Percentiles rank a stretch among this genome's conserved stretches.
Conservation (phyloP, 495 filamentous ascomycete species). For the Penicillium dipodomyicola region DNA sequence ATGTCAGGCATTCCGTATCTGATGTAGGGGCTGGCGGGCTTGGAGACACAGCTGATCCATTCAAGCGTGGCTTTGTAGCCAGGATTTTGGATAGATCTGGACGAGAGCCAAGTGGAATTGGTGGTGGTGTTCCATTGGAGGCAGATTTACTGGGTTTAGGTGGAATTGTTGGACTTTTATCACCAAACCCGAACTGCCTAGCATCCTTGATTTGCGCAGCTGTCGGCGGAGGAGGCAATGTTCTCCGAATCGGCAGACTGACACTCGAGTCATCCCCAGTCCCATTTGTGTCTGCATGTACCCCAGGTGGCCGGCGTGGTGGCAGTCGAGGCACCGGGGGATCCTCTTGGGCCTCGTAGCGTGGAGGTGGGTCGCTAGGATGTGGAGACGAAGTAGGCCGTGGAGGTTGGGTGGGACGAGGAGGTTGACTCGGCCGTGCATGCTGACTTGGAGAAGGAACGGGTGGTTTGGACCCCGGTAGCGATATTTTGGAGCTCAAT, state of each 20-base stretch:
- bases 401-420: constrained; percentile 18
- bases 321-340: constrained; percentile 31
- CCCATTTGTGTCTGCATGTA: constrained; percentile 19
- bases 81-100: constrained; percentile 56
- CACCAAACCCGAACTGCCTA: constrained; percentile 41
- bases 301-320: constrained; percentile 29
- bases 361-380: constrained; percentile 7
- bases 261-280: constrained; percentile 13
- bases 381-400: constrained; percentile 10
- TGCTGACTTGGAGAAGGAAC: constrained; percentile 16
- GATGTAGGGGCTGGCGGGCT: constrained; percentile 12
- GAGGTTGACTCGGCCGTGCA: constrained; percentile 11
- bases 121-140: constrained; percentile 45
- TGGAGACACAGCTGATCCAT: constrained; percentile 20
- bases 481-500: constrained; percentile 22
- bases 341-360: constrained; percentile 3
- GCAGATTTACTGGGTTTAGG: constrained; percentile 18
- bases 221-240: constrained; percentile 38
- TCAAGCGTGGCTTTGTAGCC: constrained; percentile 52
- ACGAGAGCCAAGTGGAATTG: constrained; percentile 55
- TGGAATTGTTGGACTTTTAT: constrained; percentile 28
- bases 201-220: constrained; percentile 31
- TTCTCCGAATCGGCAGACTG: constrained; percentile 25
- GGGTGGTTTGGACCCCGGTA: constrained; percentile 19
- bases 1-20: constrained; percentile 64